Percentiles rank a stretch among this genome's conserved stretches.
These are phyloP conservation scores for Bruguiera hainesii DNA, from an alignment of 441 rosid genomes.

Conservation along the genomic window DNA sequence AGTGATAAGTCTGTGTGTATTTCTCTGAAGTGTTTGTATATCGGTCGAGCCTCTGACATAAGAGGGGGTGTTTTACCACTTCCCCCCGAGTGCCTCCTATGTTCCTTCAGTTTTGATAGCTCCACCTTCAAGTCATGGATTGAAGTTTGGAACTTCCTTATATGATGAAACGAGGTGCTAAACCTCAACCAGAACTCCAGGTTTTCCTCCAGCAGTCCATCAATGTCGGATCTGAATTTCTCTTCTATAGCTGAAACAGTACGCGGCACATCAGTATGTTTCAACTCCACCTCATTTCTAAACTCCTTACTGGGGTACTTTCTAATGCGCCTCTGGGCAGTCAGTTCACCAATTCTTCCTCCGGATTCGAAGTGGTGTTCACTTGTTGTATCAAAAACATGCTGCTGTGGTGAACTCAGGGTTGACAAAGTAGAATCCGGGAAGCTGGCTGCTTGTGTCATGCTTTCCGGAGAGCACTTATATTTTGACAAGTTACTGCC, in stretches of 20 bases:
- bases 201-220: constrained; percentile 77
- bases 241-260: constrained; percentile 48
- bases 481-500: constrained; percentile 22
- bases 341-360: constrained; percentile 10
- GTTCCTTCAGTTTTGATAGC: constrained; percentile 34
- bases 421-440: constrained; percentile 35
- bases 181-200: constrained; percentile 96
- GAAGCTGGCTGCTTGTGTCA: constrained; percentile 27
- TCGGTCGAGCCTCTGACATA: constrained; percentile 56
- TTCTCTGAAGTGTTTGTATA: constrained; percentile 73
- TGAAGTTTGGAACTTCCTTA: constrained; percentile 61
- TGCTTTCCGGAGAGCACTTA: constrained; percentile 32
- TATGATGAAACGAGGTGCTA: constrained; percentile 73
- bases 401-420: constrained; percentile 34
- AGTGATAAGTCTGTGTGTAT: constrained; percentile 62
- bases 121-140: constrained; percentile 67
- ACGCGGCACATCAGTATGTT: constrained; percentile 15
- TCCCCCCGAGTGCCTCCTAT: constrained; percentile 22
- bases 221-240: constrained; percentile 60
- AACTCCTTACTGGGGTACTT: constrained; percentile 25
- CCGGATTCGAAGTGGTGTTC: constrained; percentile 20
- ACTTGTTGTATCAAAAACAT: constrained; percentile 20
- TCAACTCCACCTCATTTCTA: constrained; percentile 22
- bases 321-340: constrained; percentile 13
- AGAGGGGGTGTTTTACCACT: constrained; percentile 19